These are phyloP conservation scores for Ochromonas danica DNA, from an alignment of 108 stramenopile species.

Conservation along the genomic window DNA sequence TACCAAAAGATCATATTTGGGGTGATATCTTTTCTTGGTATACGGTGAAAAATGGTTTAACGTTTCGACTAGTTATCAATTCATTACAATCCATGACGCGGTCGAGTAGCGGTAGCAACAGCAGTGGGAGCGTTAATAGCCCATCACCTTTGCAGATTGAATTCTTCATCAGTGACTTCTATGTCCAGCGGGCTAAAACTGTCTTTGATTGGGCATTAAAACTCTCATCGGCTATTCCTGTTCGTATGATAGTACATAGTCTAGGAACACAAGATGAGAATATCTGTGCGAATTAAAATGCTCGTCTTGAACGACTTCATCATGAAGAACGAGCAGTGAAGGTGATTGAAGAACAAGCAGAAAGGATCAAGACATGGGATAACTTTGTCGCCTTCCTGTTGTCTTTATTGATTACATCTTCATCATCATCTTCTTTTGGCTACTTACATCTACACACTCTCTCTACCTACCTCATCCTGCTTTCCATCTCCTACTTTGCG, in stretches of 20 bases:
- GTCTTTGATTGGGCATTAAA: conserved; percentile 7
- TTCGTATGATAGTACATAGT: neutral
- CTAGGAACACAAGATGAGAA: neutral
- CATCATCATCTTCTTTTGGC: too few relatives aligned
- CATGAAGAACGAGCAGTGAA: neutral
- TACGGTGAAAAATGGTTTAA: conserved; percentile 26
- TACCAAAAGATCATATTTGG: neutral
- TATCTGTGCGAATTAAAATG: neutral
- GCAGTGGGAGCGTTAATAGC: neutral
- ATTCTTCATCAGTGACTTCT: conserved; percentile 32
- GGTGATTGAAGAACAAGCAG: neutral
- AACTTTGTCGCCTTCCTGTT: too few relatives aligned
- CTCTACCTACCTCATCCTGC: too few relatives aligned
- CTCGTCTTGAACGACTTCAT: neutral
- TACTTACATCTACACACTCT: too few relatives aligned
- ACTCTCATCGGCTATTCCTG: neutral
- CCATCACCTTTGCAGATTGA: too few relatives aligned
- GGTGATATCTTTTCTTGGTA: conserved; percentile 27
- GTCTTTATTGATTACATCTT: too few relatives aligned
- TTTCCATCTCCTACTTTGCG: too few relatives aligned
- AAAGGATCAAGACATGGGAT: neutral
- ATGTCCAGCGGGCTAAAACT: neutral
- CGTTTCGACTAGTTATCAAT: conserved; percentile 8
- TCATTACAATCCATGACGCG: neutral
- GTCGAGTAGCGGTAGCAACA: neutral